Base-by-base conservation (phyloP, 139 green algal species). In the Haematococcus sp. region DNA sequence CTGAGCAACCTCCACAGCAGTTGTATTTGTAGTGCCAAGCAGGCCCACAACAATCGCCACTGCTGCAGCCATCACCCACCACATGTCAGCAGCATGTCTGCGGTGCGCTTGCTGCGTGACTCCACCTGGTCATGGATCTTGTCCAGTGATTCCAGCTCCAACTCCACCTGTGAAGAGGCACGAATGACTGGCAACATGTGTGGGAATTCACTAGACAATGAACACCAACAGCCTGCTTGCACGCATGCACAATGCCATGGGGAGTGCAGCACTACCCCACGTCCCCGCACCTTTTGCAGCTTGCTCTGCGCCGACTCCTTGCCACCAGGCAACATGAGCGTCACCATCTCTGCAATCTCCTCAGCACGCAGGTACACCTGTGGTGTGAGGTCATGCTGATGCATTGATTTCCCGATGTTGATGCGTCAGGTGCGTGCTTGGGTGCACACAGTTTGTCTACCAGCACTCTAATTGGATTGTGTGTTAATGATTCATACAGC, bases 291-390 rank as follows among this genome's bases (percentile, higher is more conserved):
- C 27, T 33, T 33, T 22, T 4, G 4, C 27, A 35, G 25, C 7
- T 44, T 66, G 5, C 19, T 4, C 59, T 23, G 25, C 13, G 59
- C 59, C 59, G 59, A 52, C 32, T 28, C 40, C 11, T 49, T 49
- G 40, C 40, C 32, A 69, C 32, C 32, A 23, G 33, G 33, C 61
- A 69, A 31, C 55, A 54, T 28, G 0, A 70, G 11, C 31, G 58
- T 74, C 28, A 81, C 70, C 40, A 81, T 65, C 40, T 77, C 76
- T 22, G 76, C 68, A 13, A 81, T 54, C 40, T 81, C 76, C 30
- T 77, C 33, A 1, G 76, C 69, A 2, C 61, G 51, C 23, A 81
- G 64, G 64, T 81, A 81, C 19, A 81, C 76, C 40, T 49, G 40
- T 11, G n/a, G n/a, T n/a, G n/a, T n/a, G n/a, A n/a, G n/a, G n/a